These are phyloP conservation scores for Xylaria sp. DNA, from an alignment of 2,329 filamentous ascomycete species.

Conservation along the genomic window DNA sequence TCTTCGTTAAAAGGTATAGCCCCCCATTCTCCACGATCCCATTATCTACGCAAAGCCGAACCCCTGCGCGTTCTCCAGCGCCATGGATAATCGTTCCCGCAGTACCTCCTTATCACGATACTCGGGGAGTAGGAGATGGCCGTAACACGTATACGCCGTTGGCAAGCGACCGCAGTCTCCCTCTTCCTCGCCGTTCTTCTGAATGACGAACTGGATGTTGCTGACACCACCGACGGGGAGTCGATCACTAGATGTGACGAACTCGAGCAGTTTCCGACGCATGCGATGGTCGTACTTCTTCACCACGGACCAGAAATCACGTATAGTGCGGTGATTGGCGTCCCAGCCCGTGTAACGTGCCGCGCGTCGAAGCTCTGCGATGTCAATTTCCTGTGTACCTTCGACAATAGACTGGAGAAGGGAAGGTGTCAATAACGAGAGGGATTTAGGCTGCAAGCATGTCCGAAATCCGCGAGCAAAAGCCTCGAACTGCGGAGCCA, in stretches of 20 bases:
- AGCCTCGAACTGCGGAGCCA: slow-evolving; percentile 70
- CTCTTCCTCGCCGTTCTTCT: slow-evolving; percentile 64
- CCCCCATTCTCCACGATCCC: not conserved
- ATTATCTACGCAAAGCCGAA: slow-evolving; percentile 69
- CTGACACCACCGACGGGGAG: slow-evolving; percentile 81
- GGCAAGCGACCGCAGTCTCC: slow-evolving; percentile 58
- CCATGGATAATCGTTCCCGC: slow-evolving; percentile 70
- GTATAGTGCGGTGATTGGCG: slow-evolving; percentile 61
- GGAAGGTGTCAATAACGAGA: slow-evolving; percentile 65
- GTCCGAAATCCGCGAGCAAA: slow-evolving; percentile 76
- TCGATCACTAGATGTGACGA: slow-evolving; percentile 88
- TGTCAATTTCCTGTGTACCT: slow-evolving; percentile 74
- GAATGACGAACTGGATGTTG: slow-evolving; percentile 77
- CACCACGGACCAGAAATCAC: slow-evolving; percentile 81
- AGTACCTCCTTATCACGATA: slow-evolving; percentile 69
- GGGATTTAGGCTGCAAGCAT: slow-evolving; percentile 64
- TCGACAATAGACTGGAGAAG: slow-evolving; percentile 76
- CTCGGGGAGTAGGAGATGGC: slow-evolving; percentile 77
- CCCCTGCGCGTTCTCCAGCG: slow-evolving; percentile 79
- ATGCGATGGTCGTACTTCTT: slow-evolving; percentile 60
- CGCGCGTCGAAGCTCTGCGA: slow-evolving; percentile 63
- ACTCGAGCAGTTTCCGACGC: slow-evolving; percentile 75
- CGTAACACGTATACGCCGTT: slow-evolving; percentile 90
- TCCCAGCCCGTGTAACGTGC: slow-evolving; percentile 80
- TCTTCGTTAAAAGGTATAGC: not conserved